Base-by-base conservation (phyloP, 2,329 filamentous ascomycete genomes). In the Sporothrix dimorphospora region DNA sequence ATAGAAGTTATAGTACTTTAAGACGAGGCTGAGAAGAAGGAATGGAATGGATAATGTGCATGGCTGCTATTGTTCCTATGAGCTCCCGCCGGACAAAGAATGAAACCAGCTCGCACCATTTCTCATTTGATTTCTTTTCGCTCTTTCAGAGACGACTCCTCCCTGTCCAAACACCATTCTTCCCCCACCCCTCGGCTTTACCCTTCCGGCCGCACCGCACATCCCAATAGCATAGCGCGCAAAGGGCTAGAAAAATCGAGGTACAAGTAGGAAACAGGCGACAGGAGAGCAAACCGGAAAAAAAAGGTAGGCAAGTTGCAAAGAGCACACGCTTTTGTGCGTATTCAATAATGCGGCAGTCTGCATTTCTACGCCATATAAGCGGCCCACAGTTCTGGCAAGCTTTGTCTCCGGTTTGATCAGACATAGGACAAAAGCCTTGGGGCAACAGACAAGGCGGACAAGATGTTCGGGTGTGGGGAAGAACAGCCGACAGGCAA, bases 401-500 rank as follows among this genome's bases (percentile, higher is more conserved):
- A 1, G n/a, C 2, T 7, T 6, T 19, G 40, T 47, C 61, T 47
- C 61, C 61, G 40, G 61, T 66, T 66, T 47, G 61, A 66, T 47
- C 61, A 47, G 61, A 66, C 61, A 24, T 47, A 40, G 61, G 57
- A 12, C 30, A 61, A 40, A 21, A 12, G 57, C 11, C 34, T 59
- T 61, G 30, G 27, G 55, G 19, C 42, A 40, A 11, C 3, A 34
- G 6, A 34, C 3, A 34, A 34, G 30, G 6, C 30, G n/a, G 19
- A 19, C 19, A 12, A 53, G 49, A 53, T 1, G 21, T 19, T 6
- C 53, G 11, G 14, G 21, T 47, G 42, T 27, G 61, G 24, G 61
- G 24, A 65, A 65, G 40, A 47, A 47, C 21, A 65, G 61, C 40
- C 61, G 61, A 65, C 40, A 65, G 40, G n/a, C n/a, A 24, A 30